phyloP scores from a whole-genome alignment of 352 stramenopile species.

The Pythium guiyangense region DNA sequence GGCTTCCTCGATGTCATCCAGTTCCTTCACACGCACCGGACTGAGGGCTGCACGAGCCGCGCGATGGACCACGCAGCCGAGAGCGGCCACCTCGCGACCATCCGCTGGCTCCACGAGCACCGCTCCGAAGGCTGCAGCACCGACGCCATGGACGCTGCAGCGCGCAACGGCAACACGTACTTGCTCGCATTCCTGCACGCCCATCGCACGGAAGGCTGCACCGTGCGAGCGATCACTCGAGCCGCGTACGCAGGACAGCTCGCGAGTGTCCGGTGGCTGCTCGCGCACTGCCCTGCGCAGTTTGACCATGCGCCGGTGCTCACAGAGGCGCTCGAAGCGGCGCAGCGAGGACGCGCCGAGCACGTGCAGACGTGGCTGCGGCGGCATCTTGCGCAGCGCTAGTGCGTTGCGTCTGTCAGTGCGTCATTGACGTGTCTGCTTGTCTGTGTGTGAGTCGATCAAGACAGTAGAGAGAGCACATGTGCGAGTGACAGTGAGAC shows the following conservation, averaged over 20 bases:
- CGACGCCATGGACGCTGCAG: constrained; percentile 38
- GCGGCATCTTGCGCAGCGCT: constrained; percentile 5
- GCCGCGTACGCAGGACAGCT: constrained; percentile 31
- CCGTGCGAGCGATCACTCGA: constrained; percentile 15
- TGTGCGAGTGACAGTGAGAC: not conserved
- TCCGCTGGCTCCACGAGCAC: constrained; percentile 39
- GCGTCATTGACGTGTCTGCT: not conserved
- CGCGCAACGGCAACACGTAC: constrained; percentile 31
- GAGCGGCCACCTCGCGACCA: constrained; percentile 28
- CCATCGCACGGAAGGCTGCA: constrained; percentile 28
- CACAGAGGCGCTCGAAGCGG: constrained; percentile 17
- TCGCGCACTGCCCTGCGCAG: constrained; percentile 16
- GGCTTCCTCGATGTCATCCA: constrained; percentile 25
- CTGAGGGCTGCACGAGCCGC: constrained; percentile 29
- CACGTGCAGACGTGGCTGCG: constrained; percentile 26
- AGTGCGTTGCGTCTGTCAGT: constrained; percentile 1
- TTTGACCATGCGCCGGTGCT: constrained; percentile 17
- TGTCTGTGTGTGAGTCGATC: not conserved
- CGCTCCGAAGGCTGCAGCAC: constrained; percentile 30
- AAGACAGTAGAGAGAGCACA: not conserved
- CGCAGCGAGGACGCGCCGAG: constrained; percentile 21
- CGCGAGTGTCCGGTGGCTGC: constrained; percentile 26
- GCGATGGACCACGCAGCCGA: constrained; percentile 49
- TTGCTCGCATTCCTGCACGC: constrained; percentile 28
- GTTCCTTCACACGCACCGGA: constrained; percentile 34